Conservation (phyloP, 176 grass and related monocot genomes). For the Juncus inflexus region DNA sequence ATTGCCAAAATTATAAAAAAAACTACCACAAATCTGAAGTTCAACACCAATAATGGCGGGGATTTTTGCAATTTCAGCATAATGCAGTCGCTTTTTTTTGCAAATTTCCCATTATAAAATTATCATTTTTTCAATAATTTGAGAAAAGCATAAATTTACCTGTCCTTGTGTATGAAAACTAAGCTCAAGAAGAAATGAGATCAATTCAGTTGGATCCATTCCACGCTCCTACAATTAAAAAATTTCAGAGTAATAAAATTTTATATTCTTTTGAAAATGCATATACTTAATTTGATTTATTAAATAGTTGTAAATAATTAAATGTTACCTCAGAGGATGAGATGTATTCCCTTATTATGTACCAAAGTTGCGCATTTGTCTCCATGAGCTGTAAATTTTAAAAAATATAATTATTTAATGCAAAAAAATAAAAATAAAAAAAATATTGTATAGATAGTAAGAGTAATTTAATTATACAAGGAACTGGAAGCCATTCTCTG, state of each 20-base stretch:
- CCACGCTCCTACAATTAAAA: conserved; percentile 61
- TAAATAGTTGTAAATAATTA: background rate
- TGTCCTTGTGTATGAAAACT: conserved; percentile 79
- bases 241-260: conserved; percentile 22
- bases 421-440: conserved; percentile 26
- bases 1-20: background rate
- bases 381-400: conserved; percentile 77
- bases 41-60: too few species aligned
- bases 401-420: conserved; percentile 27
- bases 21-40: background rate
- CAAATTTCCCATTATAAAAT: conserved; percentile 20
- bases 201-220: conserved; percentile 78
- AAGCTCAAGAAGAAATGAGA: conserved; percentile 95
- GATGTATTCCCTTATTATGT: conserved; percentile 98
- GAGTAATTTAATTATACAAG: conserved; percentile 42
- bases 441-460: conserved; percentile 20
- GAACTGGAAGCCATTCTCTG: conserved; percentile 96
- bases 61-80: too few species aligned
- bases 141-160: conserved; percentile 39
- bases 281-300: background rate
- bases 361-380: conserved; percentile 93
- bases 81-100: background rate
- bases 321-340: conserved; percentile 81
- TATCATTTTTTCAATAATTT: background rate
- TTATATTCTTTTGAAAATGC: background rate